Evolutionary conservation across 2,329 filamentous ascomycete genomes (phyloP).

Genomic region (Parastagonospora avenae): DNA sequence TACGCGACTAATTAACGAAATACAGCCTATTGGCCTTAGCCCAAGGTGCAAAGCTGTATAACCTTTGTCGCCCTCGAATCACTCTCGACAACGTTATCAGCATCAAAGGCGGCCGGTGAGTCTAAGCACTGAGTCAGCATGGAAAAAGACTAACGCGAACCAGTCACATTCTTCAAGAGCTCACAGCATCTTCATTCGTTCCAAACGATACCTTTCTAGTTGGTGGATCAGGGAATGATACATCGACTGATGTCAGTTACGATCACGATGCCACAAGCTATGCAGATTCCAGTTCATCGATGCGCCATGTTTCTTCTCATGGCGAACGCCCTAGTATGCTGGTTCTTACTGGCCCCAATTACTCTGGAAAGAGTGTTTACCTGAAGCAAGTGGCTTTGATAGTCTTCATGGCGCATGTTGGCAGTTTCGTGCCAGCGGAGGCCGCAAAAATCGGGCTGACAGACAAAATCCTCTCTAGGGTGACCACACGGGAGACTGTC

Average conservation of each 20-base stretch:
- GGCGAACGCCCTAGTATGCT: conserved; percentile 66
- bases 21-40: conserved; percentile 76
- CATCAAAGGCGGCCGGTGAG: conserved; percentile 74
- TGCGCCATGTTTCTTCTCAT: conserved; percentile 5
- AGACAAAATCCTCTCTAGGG: conserved; percentile 88
- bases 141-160: neutral
- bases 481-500: conserved; percentile 74
- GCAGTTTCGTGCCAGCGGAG: conserved; percentile 84
- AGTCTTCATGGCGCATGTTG: conserved; percentile 89
- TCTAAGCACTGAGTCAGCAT: neutral
- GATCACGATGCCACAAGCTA: neutral
- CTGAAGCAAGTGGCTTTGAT: conserved; percentile 92
- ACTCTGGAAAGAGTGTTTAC: conserved; percentile 95
- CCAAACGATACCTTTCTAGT: conserved; percentile 77
- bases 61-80: conserved; percentile 72
- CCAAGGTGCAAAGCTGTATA: conserved; percentile 75
- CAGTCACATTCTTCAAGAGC: conserved; percentile 82
- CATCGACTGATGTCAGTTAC: neutral
- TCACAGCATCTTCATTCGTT: conserved; percentile 79
- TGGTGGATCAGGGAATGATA: conserved; percentile 56
- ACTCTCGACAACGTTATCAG: conserved; percentile 71
- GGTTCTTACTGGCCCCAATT: conserved; percentile 90
- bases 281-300: conserved; percentile 7
- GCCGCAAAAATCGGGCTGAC: conserved; percentile 80
- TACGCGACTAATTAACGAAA: conserved; percentile 6